Base-by-base conservation (phyloP, 345 rosid genomes). In the Eucalyptus erythrocorys region DNA sequence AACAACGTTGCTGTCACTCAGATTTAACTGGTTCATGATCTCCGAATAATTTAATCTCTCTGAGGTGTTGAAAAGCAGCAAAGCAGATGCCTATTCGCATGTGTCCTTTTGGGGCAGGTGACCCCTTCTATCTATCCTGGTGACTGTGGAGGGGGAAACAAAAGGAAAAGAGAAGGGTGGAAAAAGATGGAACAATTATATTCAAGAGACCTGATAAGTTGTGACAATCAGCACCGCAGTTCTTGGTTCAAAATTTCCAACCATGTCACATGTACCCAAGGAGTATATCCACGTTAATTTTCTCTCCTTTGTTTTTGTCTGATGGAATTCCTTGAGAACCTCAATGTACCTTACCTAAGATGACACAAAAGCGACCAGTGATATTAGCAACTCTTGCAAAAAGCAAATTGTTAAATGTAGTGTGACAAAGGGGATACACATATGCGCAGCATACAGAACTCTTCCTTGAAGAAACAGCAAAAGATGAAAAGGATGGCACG, bases 251-350 rank as follows among this genome's bases (percentile, higher is more conserved):
- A 94, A 95, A 89, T 92, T 94, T 50, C 95, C 96, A 53, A 50
- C 86, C 27, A 94, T 90, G 86, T 94, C 90, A 88, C 96, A 94
- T 66, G 94, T 92, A 27, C 96, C 96, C 87, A 94, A 59, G 5
- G 97, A 94, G 53, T 93, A 94, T 55, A 94, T 94, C 96, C 96
- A 94, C 12, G 93, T 93, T 79, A 95, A 95, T 87, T 94, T 94
- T 86, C 96, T 89, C 87, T 92, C 92, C 90, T 92, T 94, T 30
- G 91, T 93, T 87, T 94, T 94, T 27, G 90, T 90, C 87, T 93
- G 92, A 84, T 92, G 94, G 91, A 95, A 95, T 86, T 91, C 94
- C 90, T 88, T 94, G 91, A 95, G 94, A 87, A 93, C 92, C 89
- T 94, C 92, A 10, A 94, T 95, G 88, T 95, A 94, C 88, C 88